phyloP scores from a whole-genome alignment of 75 land plant species.

The Selaginella tamariscina region DNA sequence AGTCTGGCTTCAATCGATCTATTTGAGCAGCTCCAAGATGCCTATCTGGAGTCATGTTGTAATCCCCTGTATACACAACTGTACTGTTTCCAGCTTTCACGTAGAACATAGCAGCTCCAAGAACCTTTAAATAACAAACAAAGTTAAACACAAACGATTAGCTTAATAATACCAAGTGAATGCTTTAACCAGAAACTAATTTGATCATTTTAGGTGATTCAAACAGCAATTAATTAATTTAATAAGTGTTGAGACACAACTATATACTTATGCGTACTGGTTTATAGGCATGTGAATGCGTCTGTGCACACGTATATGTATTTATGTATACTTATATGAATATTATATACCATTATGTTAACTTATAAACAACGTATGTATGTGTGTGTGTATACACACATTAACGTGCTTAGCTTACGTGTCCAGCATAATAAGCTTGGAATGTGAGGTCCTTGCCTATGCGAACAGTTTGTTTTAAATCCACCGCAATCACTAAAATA shows the following conservation, averaged over 20 bases:
- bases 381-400: too few species aligned
- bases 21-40: constrained; percentile 99
- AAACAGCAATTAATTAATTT: too few species aligned
- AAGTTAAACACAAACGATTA: not conserved
- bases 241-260: too few species aligned
- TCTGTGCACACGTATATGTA: too few species aligned
- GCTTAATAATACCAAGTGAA: not conserved
- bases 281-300: too few species aligned
- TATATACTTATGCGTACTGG: too few species aligned
- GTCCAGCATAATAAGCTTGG: constrained; percentile 97
- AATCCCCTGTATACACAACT: constrained; percentile 92
- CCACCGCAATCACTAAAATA: constrained; percentile 63
- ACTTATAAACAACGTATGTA: too few species aligned
- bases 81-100: constrained; percentile 71
- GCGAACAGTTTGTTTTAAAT: constrained; percentile 71
- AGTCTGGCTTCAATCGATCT: constrained; percentile 80
- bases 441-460: constrained; percentile 84
- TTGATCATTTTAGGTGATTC: too few species aligned
- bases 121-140: constrained; percentile 35
- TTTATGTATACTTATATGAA: too few species aligned
- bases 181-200: not conserved
- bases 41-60: constrained; percentile 98
- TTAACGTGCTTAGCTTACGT: constrained; percentile 54
- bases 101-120: constrained; percentile 99
- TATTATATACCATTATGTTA: too few species aligned